Evolutionary conservation across 2,329 filamentous ascomycete species (phyloP).

Genomic region (Passalora sequoiae): DNA sequence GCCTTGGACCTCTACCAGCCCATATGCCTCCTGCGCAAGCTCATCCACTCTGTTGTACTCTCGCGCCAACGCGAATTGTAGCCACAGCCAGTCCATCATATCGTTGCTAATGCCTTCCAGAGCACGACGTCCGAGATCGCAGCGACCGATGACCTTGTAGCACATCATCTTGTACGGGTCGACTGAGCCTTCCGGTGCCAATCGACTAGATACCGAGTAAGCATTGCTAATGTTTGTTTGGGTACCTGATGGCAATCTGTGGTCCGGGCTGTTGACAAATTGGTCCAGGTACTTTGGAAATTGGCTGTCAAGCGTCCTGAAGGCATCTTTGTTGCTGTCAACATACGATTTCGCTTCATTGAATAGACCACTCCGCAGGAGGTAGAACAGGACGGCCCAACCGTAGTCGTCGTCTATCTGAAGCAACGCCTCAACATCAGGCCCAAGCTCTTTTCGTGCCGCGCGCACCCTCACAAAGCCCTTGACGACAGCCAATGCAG

Average conservation of each 20-base stretch:
- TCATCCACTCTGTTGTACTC: constrained; percentile 59
- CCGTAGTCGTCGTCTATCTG: constrained; percentile 72
- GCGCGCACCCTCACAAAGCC: constrained; percentile 82
- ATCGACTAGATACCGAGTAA: constrained; percentile 77
- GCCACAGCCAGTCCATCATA: constrained; percentile 63
- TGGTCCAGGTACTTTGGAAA: constrained; percentile 83
- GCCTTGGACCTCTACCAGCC: constrained; percentile 64
- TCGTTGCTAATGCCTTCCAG: constrained; percentile 55
- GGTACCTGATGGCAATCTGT: constrained; percentile 69
- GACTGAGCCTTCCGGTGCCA: constrained; percentile 78
- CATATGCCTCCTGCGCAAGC: constrained; percentile 57
- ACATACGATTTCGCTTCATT: constrained; percentile 84
- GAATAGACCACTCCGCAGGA: constrained; percentile 78
- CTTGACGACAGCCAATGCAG: constrained; percentile 82
- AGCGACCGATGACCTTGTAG: constrained; percentile 91
- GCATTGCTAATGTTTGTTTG: constrained; percentile 86
- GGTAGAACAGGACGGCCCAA: constrained; percentile 91
- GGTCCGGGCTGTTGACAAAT: constrained; percentile 71
- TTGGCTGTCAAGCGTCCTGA: constrained; percentile 83
- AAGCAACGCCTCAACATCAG: constrained; percentile 67
- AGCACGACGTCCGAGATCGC: constrained; percentile 54
- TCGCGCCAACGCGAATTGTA: constrained; percentile 59
- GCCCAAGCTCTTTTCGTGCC: constrained; percentile 74
- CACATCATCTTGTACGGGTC: constrained; percentile 96
- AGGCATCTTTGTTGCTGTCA: constrained; percentile 68